Evolutionary conservation across 345 rosid species (phyloP), one percentile per base, ranked within the genome.

Genomic region (Salix purpurea): DNA sequence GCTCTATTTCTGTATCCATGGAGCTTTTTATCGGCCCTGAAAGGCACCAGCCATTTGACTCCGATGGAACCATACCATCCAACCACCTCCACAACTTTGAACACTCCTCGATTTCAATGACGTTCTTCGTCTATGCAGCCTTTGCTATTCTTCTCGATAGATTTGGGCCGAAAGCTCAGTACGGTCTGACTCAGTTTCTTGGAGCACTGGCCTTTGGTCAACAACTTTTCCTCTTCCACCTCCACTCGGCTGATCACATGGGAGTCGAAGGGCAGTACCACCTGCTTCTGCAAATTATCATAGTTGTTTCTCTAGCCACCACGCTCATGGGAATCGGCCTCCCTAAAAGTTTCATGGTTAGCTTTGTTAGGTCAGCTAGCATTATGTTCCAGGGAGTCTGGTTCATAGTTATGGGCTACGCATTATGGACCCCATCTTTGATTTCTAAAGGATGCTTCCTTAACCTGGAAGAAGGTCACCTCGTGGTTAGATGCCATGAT

Each of bases 191-290:
- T 21, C 87, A 80, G 58, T 71, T 92, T 54, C 70, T 94, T 4
- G 97, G 81, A 1, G 89, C 91, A 0, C 61, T 89, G 9, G 92
- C 97, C 40, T 89, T 94, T 46, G 84, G 87, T 0, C 98, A 94
- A 58, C 88, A 92, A 70, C 84, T 92, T 19, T 79, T 94, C 62
- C 83, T 94, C 16, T 92, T 94, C 86, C 93, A 82, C 79, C 91
- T 92, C 36, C 98, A 92, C 78, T 90, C 98, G 0, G 73, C 97
- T 28, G 97, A 91, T 67, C 97, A 94, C 76, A 88, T 78, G 78
- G 97, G 97, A 10, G 81, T 94, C 10, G 94, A 94, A 80, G 97
- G 98, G 0, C 97, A 90, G 12, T 94, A 92, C 80, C 98, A 94
- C 67, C 76, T 91, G 73, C 89, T 92, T 65, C 81, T 92, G 52